Evolutionary conservation across 2,329 filamentous ascomycete genomes (phyloP).

Genomic region (Hortaea sp.): DNA sequence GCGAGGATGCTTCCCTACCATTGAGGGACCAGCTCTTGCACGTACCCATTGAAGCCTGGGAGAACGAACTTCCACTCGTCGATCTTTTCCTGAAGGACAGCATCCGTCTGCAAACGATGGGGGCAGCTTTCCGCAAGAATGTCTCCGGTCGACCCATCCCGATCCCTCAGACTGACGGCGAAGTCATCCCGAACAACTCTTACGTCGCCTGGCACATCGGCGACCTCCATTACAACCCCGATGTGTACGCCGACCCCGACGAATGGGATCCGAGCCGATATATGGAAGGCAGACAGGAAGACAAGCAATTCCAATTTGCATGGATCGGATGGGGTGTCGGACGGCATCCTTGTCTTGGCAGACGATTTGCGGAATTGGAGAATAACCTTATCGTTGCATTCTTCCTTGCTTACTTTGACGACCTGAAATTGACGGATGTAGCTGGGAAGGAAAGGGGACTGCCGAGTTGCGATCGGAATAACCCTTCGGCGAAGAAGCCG

Average conservation of each 20-base stretch:
- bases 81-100: conserved; percentile 44
- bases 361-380: conserved; percentile 45
- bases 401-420: conserved; percentile 42
- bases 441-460: conserved; percentile 25
- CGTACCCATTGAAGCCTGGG: conserved; percentile 45
- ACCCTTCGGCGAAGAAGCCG: conserved; percentile 33
- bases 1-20: conserved; percentile 22
- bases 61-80: conserved; percentile 43
- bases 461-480: conserved; percentile 29
- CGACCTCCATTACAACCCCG: conserved; percentile 41
- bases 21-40: conserved; percentile 30
- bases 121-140: conserved; percentile 45
- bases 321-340: conserved; percentile 26
- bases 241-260: conserved; percentile 39
- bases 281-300: conserved; percentile 38
- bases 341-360: conserved; percentile 35
- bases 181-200: conserved; percentile 41
- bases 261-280: conserved; percentile 44
- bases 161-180: conserved; percentile 35
- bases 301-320: conserved; percentile 30
- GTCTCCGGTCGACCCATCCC: conserved; percentile 35
- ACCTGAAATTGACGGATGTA: conserved; percentile 35
- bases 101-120: conserved; percentile 42
- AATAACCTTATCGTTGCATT: conserved; percentile 40
- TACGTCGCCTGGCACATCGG: conserved; percentile 38